These are phyloP conservation scores for Arthrinium phaeospermum DNA, from an alignment of 2,329 filamentous ascomycete genomes.

Conservation along the genomic window DNA sequence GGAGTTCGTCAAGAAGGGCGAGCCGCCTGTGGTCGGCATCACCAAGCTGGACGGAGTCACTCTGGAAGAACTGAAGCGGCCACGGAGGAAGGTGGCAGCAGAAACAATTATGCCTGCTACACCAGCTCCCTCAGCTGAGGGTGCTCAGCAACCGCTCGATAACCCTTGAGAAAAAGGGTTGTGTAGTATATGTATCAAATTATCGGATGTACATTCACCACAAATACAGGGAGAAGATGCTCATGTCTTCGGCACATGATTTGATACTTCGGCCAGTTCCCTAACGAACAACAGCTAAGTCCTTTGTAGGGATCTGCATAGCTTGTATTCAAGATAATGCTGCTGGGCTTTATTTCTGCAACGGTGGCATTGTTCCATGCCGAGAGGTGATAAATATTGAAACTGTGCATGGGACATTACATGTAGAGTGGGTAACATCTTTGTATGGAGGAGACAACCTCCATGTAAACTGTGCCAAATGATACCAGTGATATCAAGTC, in stretches of 20 bases:
- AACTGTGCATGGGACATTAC: not conserved
- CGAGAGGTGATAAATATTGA: not conserved
- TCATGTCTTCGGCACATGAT: not conserved
- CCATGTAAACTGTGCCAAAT: not conserved
- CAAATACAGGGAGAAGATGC: not conserved
- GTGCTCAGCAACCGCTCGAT: conserved; percentile 3
- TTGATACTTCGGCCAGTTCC: not conserved
- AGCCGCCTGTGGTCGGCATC: conserved; percentile 87
- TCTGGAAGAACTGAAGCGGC: conserved; percentile 80
- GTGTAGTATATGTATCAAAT: conserved; percentile 11
- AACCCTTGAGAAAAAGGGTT: not conserved
- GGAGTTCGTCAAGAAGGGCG: conserved; percentile 93
- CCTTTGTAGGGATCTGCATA: not conserved
- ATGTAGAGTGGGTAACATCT: not conserved
- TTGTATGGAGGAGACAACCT: not conserved
- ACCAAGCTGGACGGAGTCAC: conserved; percentile 89
- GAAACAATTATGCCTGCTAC: conserved; percentile 34
- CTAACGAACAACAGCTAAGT: not conserved
- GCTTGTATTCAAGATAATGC: not conserved
- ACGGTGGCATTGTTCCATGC: too few species aligned
- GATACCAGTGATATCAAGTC: not conserved
- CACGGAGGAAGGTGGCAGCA: conserved; percentile 69
- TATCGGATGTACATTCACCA: not conserved
- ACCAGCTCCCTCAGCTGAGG: not conserved
- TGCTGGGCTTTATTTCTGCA: not conserved